Evolutionary conservation across 106 monocot genomes (phyloP).

Genomic region (Dendrobium huoshanense): DNA sequence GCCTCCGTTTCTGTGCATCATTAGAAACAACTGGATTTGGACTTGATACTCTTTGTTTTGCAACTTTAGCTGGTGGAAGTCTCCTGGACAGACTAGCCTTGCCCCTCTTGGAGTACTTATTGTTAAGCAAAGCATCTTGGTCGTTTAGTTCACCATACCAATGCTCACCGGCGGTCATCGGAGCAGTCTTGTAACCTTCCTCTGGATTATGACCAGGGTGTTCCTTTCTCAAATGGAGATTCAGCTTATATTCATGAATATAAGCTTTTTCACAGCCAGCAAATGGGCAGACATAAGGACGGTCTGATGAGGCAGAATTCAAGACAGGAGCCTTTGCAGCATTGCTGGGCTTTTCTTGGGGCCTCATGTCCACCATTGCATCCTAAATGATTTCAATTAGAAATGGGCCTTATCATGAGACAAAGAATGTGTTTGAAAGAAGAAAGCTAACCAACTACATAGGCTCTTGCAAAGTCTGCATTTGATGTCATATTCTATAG

Average conservation of each 20-base stretch:
- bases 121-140: slow-evolving; percentile 13
- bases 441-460: too few relatives aligned
- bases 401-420: background rate
- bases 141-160: slow-evolving; percentile 18
- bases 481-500: background rate
- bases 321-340: slow-evolving; percentile 20
- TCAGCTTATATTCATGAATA: slow-evolving; percentile 71
- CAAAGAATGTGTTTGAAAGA: too few relatives aligned
- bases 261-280: slow-evolving; percentile 59
- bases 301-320: slow-evolving; percentile 31
- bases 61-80: slow-evolving; percentile 21
- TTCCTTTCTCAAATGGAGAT: slow-evolving; percentile 56
- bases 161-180: slow-evolving; percentile 3
- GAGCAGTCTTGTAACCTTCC: slow-evolving; percentile 12
- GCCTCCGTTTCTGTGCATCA: slow-evolving; percentile 16
- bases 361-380: background rate
- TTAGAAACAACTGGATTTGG: background rate
- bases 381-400: slow-evolving; percentile 1
- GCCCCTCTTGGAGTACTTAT: slow-evolving; percentile 21
- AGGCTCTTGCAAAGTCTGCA: background rate
- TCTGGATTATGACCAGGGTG: slow-evolving; percentile 37
- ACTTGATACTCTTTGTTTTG: slow-evolving; percentile 9
- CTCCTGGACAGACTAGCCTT: slow-evolving; percentile 16
- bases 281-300: slow-evolving; percentile 57
- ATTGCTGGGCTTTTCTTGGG: background rate